These are phyloP conservation scores for Coniochaeta prunicola DNA, from an alignment of 2,329 filamentous ascomycete species.

Conservation along the genomic window DNA sequence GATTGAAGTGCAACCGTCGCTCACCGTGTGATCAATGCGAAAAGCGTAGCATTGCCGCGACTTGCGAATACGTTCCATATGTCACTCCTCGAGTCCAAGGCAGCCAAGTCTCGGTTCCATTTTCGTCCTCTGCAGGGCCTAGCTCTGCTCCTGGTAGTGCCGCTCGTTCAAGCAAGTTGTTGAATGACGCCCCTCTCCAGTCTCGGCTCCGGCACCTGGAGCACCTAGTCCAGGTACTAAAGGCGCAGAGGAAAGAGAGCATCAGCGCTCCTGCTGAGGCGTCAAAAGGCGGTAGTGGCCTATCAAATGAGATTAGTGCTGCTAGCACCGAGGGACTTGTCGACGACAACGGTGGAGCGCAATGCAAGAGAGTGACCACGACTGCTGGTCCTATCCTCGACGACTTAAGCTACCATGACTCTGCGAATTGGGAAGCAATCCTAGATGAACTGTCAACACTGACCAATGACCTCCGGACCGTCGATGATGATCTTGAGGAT, in stretches of 20 bases:
- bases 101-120: constrained; percentile 11
- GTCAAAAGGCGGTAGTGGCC: background rate
- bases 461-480: constrained; percentile 13
- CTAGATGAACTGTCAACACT: constrained; percentile 20
- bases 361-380: constrained; percentile 2
- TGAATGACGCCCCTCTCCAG: constrained; percentile 10
- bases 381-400: constrained; percentile 14
- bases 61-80: constrained; percentile 19
- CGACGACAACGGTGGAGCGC: constrained; percentile 4
- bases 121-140: background rate
- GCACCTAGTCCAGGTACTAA: constrained; percentile 17
- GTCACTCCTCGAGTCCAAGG: constrained; percentile 7
- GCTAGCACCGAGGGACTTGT: background rate
- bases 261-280: background rate
- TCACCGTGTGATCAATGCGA: constrained; percentile 23
- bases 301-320: background rate
- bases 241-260: constrained; percentile 10
- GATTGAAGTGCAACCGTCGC: constrained; percentile 24
- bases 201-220: constrained; percentile 18
- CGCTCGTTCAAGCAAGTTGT: constrained; percentile 5
- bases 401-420: constrained; percentile 19
- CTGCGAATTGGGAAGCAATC: constrained; percentile 22
- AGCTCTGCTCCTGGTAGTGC: background rate
- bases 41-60: constrained; percentile 18
- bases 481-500: constrained; percentile 12